Evolutionary conservation across 192 early-diverging fungal species (phyloP), one percentile per base, ranked within the genome.

Genomic region (Physocladia obscura): DNA sequence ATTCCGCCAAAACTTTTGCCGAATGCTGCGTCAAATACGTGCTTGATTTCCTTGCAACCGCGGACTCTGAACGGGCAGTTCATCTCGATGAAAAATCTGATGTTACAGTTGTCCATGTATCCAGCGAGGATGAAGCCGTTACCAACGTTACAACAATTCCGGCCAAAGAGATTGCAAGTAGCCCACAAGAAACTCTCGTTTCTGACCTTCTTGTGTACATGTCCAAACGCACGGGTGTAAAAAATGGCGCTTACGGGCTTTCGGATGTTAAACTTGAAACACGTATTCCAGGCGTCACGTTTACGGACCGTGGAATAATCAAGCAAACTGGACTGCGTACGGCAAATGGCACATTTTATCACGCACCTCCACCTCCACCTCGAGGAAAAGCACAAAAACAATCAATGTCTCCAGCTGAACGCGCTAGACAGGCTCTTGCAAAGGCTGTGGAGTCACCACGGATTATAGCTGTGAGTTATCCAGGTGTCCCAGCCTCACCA

Each of bases 131-230:
- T 15, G 8, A 21, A 24, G 11, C 39, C 22, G 26, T 52, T 8
- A 34, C 26, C 2, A 26, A 37, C 29, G 26, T 22, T n/a, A 30
- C 63, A 11, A 32, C 24, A 13, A 6, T 49, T 8, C 63, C 29
- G 31, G 49, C 47, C 19, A 11, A 19, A 3, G 32, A n/a, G 17
- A 2, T 32, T 21, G 34, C 47, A 37, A 27, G 35, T 19, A 65
- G 50, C 49, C 63, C 63, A 29, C 47, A 34, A 5, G 63, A 65
- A 8, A 15, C 17, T 8, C 47, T 65, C 5, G 63, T 65, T 6
- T 51, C 63, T 36, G 63, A 65, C 30, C 37, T 65, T 8, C 27
- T 65, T n/a, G 47, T 65, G 19, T 65, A 65, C 63, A 65, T 65
- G 63, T 52, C 49, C 11, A 65, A 65, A 11, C 63, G 63, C 50